These are phyloP conservation scores for Fusarium irregulare DNA, from an alignment of 2,329 filamentous ascomycete species.

Conservation along the genomic window DNA sequence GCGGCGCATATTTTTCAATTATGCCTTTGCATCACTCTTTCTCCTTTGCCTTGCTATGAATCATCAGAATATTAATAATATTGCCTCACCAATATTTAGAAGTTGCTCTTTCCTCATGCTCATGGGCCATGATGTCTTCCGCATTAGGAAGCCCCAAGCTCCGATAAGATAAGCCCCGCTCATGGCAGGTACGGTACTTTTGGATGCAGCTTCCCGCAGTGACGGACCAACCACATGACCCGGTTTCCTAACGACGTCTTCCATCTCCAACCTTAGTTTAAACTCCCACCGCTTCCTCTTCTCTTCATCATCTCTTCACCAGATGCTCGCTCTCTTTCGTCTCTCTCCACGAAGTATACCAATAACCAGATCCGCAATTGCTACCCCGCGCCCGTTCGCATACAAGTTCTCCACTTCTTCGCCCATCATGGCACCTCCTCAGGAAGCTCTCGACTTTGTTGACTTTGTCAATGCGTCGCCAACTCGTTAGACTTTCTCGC, in stretches of 20 bases:
- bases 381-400: conserved; percentile 8
- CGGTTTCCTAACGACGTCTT: conserved; percentile 15
- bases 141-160: conserved; percentile 7
- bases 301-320: conserved; percentile 15
- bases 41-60: too few relatives aligned
- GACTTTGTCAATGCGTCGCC: conserved; percentile 95
- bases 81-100: too few relatives aligned
- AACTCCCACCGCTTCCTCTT: conserved; percentile 24
- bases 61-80: too few relatives aligned
- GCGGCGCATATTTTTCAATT: too few relatives aligned
- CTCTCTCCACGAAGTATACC: conserved; percentile 28
- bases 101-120: neutral
- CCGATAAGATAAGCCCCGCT: conserved; percentile 40
- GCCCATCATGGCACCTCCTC: conserved; percentile 62
- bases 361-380: conserved; percentile 22
- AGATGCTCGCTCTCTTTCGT: conserved; percentile 40
- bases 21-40: too few relatives aligned
- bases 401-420: conserved; percentile 47
- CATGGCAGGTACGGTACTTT: conserved; percentile 22
- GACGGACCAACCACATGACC: conserved; percentile 39
- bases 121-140: conserved; percentile 1
- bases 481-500: conserved; percentile 72
- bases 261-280: conserved; percentile 15
- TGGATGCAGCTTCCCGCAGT: conserved; percentile 18
- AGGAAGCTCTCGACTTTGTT: conserved; percentile 82